phyloP scores from a whole-genome alignment of 352 stramenopile species.

The Globisporangium alternatum region DNA sequence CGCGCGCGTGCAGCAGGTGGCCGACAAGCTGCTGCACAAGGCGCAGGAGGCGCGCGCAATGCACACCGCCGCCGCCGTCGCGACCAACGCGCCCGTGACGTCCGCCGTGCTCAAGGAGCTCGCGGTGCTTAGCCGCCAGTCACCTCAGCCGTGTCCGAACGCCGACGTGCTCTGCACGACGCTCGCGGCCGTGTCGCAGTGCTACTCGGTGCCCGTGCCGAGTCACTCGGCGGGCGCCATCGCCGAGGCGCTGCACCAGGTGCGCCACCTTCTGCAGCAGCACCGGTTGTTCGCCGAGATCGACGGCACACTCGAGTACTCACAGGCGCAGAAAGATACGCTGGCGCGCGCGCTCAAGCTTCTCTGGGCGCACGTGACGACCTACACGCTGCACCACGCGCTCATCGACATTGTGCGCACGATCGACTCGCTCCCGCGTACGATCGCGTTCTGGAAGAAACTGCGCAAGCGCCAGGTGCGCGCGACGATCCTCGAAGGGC shows the following conservation, averaged over 20 bases:
- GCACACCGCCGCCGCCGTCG: background rate
- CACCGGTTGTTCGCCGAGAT: constrained; percentile 32
- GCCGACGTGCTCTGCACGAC: constrained; percentile 34
- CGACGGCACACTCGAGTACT: constrained; percentile 17
- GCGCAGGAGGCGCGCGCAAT: constrained; percentile 52
- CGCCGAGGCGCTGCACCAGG: constrained; percentile 33
- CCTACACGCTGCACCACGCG: constrained; percentile 54
- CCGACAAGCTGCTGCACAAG: constrained; percentile 72
- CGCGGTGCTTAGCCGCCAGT: constrained; percentile 8
- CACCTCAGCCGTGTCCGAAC: constrained; percentile 19
- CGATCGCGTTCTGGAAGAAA: constrained; percentile 68
- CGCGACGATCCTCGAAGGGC: constrained; percentile 46
- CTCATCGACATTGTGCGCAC: constrained; percentile 56
- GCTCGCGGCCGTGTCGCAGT: constrained; percentile 40
- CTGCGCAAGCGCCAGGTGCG: constrained; percentile 42
- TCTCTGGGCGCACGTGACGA: constrained; percentile 63
- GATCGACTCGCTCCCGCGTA: constrained; percentile 70
- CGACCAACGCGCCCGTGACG: constrained; percentile 11
- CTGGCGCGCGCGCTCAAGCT: constrained; percentile 36
- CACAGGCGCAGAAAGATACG: constrained; percentile 22
- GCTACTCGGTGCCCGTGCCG: constrained; percentile 44
- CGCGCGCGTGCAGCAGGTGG: constrained; percentile 65
- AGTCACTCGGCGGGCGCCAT: constrained; percentile 34
- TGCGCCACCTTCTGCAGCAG: constrained; percentile 38
- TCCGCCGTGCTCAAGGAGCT: constrained; percentile 17